Evolutionary conservation across 1,139 yeast species (phyloP).

Genomic region (Geotrichum macrosporum): DNA sequence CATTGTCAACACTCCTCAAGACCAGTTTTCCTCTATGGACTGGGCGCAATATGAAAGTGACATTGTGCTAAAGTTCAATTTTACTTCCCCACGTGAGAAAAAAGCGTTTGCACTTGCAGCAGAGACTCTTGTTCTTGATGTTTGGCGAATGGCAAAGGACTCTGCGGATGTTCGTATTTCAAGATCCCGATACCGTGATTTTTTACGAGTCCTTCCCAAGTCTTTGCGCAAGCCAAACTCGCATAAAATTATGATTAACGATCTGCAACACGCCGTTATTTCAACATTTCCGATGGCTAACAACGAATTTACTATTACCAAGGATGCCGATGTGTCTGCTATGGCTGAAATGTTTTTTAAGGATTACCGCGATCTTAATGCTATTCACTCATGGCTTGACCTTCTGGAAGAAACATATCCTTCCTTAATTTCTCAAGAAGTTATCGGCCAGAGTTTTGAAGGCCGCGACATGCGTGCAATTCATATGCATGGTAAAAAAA

Average conservation of each 20-base stretch:
- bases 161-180: conserved; percentile 35
- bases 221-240: conserved; percentile 27
- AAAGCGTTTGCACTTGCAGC: conserved; percentile 32
- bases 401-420: conserved; percentile 53
- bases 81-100: conserved; percentile 29
- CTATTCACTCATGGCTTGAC: conserved; percentile 70
- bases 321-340: conserved; percentile 17
- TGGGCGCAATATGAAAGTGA: conserved; percentile 47
- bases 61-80: conserved; percentile 49
- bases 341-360: conserved; percentile 50
- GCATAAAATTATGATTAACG: conserved; percentile 31
- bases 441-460: conserved; percentile 71
- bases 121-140: conserved; percentile 35
- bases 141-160: conserved; percentile 37
- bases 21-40: conserved; percentile 15
- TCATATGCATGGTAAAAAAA: conserved; percentile 50
- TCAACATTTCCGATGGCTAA: conserved; percentile 27
- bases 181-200: conserved; percentile 29
- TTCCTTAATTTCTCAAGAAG: conserved; percentile 53
- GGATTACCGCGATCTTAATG: conserved; percentile 62
- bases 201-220: conserved; percentile 34
- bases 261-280: conserved; percentile 35
- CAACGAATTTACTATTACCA: conserved; percentile 7
- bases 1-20: conserved; percentile 9
- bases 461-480: conserved; percentile 65